Evolutionary conservation across 2,329 filamentous ascomycete species (phyloP).

Genomic region (Botrytis squamosa): DNA sequence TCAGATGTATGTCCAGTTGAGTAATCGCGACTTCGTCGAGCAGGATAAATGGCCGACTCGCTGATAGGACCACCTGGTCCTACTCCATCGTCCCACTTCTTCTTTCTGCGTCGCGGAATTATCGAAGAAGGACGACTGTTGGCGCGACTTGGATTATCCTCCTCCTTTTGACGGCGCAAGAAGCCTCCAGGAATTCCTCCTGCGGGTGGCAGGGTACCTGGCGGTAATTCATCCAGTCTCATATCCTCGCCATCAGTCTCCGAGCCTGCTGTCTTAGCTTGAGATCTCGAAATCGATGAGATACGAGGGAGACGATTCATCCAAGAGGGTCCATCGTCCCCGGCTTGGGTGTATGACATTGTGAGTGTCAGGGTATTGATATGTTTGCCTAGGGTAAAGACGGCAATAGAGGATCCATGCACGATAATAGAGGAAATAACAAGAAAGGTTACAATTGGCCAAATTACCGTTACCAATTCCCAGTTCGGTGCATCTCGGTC

Average conservation of each 20-base stretch:
- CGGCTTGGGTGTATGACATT: slow-evolving; percentile 90
- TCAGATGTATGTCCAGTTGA: slow-evolving; percentile 35
- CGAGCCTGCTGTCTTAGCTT: slow-evolving; percentile 78
- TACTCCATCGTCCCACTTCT: slow-evolving; percentile 67
- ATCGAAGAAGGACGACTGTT: slow-evolving; percentile 60
- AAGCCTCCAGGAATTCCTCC: slow-evolving; percentile 73
- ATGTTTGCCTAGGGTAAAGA: slow-evolving; percentile 95
- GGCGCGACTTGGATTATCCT: slow-evolving; percentile 55
- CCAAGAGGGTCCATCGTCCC: slow-evolving; percentile 87
- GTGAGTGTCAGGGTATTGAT: slow-evolving; percentile 96
- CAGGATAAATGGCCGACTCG: slow-evolving; percentile 83
- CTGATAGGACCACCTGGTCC: slow-evolving; percentile 84
- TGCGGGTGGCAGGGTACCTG: slow-evolving; percentile 71
- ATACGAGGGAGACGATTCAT: slow-evolving; percentile 86
- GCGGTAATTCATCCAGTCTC: slow-evolving; percentile 60
- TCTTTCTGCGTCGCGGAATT: slow-evolving; percentile 61
- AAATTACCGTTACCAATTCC: slow-evolving; percentile 79
- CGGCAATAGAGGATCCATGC: slow-evolving; percentile 95
- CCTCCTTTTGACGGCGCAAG: slow-evolving; percentile 78
- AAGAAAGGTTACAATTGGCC: slow-evolving; percentile 93
- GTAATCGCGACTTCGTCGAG: slow-evolving; percentile 36
- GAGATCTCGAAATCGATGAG: slow-evolving; percentile 68
- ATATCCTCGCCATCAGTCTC: slow-evolving; percentile 68
- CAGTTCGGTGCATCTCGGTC: slow-evolving; percentile 54
- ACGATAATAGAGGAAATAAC: slow-evolving; percentile 93